These are phyloP conservation scores for Kondoa malvinella DNA, from an alignment of 768 basidiomycete species.

Conservation along the genomic window DNA sequence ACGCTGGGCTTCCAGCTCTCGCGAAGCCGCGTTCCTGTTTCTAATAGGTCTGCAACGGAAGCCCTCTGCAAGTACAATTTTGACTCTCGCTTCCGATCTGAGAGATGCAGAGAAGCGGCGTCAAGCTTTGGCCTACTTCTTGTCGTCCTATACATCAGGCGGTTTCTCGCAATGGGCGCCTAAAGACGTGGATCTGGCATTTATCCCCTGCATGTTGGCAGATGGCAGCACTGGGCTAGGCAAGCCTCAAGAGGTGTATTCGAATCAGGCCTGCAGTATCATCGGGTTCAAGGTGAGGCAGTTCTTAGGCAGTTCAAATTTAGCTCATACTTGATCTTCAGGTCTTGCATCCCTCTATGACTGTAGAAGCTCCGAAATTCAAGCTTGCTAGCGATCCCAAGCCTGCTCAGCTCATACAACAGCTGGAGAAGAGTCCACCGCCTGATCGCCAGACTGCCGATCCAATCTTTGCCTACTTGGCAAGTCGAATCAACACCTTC, in stretches of 20 bases:
- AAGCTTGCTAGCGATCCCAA: slow-evolving; percentile 20
- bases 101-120: slow-evolving; percentile 39
- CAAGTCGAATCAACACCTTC: slow-evolving; percentile 18
- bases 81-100: slow-evolving; percentile 49
- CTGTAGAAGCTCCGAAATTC: slow-evolving; percentile 21
- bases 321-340: background rate
- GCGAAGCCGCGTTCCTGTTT: slow-evolving; percentile 60
- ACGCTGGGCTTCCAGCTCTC: slow-evolving; percentile 61
- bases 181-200: background rate
- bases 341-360: slow-evolving; percentile 33
- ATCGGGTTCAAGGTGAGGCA: background rate
- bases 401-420: slow-evolving; percentile 14
- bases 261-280: background rate
- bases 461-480: slow-evolving; percentile 24
- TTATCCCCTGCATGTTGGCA: background rate
- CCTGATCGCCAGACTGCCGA: slow-evolving; percentile 13
- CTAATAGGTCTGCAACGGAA: slow-evolving; percentile 39
- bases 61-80: slow-evolving; percentile 50
- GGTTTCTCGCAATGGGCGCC: background rate
- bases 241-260: background rate
- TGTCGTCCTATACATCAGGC: background rate
- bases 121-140: slow-evolving; percentile 58
- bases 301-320: background rate
- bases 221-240: background rate
- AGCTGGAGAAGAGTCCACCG: slow-evolving; percentile 19